Percentiles rank a stretch among this genome's conserved stretches.
Evolutionary conservation across 208 protist species (phyloP).

Genomic region (Herpetomonas samuelpessoai): DNA sequence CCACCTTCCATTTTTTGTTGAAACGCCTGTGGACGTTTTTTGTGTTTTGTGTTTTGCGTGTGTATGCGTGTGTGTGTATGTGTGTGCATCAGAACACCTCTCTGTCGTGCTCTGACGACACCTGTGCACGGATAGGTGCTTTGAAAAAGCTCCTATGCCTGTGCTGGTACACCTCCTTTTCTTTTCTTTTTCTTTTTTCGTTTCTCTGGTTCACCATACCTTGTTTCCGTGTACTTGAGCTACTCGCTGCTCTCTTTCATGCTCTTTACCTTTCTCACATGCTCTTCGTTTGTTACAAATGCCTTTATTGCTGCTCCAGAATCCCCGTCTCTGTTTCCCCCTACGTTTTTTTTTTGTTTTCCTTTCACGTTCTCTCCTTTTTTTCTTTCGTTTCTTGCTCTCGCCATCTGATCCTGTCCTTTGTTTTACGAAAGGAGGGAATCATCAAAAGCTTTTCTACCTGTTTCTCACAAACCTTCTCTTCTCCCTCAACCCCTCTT

Average conservation of each 20-base stretch:
- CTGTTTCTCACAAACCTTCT: slow-evolving; percentile 7
- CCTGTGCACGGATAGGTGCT: too few relatives aligned
- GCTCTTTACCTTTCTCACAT: neutral
- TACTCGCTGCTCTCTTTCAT: neutral
- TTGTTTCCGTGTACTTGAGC: neutral
- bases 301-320: neutral
- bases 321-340: neutral
- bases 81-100: too few relatives aligned
- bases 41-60: too few relatives aligned
- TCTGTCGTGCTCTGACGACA: too few relatives aligned
- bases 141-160: too few relatives aligned
- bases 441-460: too few relatives aligned
- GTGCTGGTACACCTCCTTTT: neutral
- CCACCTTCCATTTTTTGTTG: too few relatives aligned
- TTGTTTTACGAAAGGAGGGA: slow-evolving; percentile 8
- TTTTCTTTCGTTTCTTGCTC: slow-evolving; percentile 6
- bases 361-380: neutral
- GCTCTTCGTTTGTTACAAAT: slow-evolving; percentile 3
- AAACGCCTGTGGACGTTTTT: too few relatives aligned
- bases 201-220: neutral
- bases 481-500: slow-evolving; percentile 4
- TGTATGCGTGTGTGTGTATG: too few relatives aligned
- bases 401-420: neutral
- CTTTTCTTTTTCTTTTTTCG: slow-evolving; percentile 5
- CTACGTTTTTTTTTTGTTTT: neutral